phyloP scores from a whole-genome alignment of 805 yeast genomes.

The Monosporozyma yasuniensis region DNA sequence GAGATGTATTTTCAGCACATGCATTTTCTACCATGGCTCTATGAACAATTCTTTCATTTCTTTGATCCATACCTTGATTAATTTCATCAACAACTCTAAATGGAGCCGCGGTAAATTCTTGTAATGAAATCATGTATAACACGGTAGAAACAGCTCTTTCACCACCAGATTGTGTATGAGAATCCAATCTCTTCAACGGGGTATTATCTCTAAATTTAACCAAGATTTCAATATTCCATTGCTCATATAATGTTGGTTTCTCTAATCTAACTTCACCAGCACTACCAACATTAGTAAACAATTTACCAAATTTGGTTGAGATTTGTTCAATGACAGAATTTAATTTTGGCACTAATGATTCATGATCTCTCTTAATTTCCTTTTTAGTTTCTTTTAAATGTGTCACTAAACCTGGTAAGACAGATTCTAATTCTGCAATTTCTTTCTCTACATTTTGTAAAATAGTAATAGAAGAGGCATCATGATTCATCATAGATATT shows the following conservation, averaged over 20 bases:
- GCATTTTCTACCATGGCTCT: conserved; percentile 78
- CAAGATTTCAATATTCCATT: conserved; percentile 77
- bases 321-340: conserved; percentile 44
- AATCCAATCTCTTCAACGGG: conserved; percentile 59
- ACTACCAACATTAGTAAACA: conserved; percentile 70
- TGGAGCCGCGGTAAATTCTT: conserved; percentile 80
- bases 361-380: conserved; percentile 33
- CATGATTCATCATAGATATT: conserved; percentile 30
- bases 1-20: conserved; percentile 55
- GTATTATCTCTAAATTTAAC: conserved; percentile 81
- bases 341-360: conserved; percentile 56
- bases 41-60: conserved; percentile 82
- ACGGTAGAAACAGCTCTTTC: conserved; percentile 95
- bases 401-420: conserved; percentile 16
- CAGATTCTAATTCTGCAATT: conserved; percentile 14
- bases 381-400: conserved; percentile 25
- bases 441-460: conserved; percentile 25
- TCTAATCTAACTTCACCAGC: conserved; percentile 70
- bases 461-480: conserved; percentile 32
- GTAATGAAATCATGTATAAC: conserved; percentile 80
- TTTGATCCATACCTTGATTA: conserved; percentile 97
- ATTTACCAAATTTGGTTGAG: conserved; percentile 53
- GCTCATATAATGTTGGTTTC: conserved; percentile 40
- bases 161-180: conserved; percentile 95
- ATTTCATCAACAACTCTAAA: conserved; percentile 95